Evolutionary conservation across 1,284 basidiomycete species (phyloP), one percentile per base, ranked within the genome.

Genomic region (Gomphus bonarii): DNA sequence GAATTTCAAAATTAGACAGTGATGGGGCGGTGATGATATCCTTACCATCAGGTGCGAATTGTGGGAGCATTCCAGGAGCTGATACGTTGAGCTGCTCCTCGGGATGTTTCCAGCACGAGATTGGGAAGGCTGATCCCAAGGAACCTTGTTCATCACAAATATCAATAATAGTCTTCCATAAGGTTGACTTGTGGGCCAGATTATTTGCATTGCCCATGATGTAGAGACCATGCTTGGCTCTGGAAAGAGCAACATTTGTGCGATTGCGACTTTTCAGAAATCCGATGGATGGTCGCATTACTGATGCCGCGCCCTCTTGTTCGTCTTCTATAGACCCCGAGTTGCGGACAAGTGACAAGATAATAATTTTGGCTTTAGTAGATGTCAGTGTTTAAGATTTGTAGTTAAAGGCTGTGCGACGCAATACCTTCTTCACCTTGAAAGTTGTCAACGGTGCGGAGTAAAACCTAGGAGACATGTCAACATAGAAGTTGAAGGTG

Each of bases 391-490:
- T 28, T 20, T 18, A 35, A 7, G 28, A 46, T 33, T n/a, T 20
- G 43, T 20, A 53, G 50, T 33, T 20, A n/a, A 56, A 57, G 28
- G 10, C 46, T 31, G 25, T 56, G 20, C 31, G 58, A 75, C 25
- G 73, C 64, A 75, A 77, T 46, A 0, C 76, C 82, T 69, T 85
- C 84, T 61, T 85, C 80, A 9, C 85, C 86, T 66, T 90, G 87
- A 63, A 80, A 89, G 59, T 84, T 88, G 62, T 89, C 86, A 1
- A 89, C 76, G 1, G 85, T 88, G n/a, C 84, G 76, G 8, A 88
- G 68, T 14, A 76, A 76, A 31, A 87, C 78, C 82, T 87, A 50
- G 18, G 12, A 50, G 49, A 50, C 28, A 36, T 38, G 28, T n/a
- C 30, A 38, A 30, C 30, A 57, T 30, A 8, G 48, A 31, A 40